These are phyloP conservation scores for Rhytidhysteron rufulum DNA, from an alignment of 2,329 filamentous ascomycete genomes.

Conservation along the genomic window DNA sequence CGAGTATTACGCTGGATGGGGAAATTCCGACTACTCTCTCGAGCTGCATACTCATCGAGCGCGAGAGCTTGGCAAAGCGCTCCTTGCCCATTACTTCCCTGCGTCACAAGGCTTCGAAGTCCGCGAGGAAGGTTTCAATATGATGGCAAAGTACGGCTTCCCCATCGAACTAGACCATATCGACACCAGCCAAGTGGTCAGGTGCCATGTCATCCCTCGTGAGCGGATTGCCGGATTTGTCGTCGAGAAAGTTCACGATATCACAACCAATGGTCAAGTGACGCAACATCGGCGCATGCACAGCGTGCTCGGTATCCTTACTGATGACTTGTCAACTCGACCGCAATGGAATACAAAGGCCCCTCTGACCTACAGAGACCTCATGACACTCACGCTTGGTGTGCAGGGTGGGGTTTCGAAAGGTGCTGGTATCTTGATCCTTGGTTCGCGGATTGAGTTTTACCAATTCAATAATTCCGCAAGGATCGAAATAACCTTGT, in stretches of 20 bases:
- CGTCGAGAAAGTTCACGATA: constrained; percentile 9
- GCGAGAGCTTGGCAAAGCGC: too few species aligned
- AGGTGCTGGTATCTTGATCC: constrained; percentile 20
- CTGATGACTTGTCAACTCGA: constrained; percentile 15
- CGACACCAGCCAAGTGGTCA: neutral
- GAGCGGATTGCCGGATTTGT: constrained; percentile 19
- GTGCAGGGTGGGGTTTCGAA: constrained; percentile 9
- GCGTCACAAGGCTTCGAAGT: constrained; percentile 15
- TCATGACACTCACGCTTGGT: constrained; percentile 17
- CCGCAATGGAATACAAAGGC: neutral
- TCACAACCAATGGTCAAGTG: neutral
- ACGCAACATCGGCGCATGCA: constrained; percentile 6
- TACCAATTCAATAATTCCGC: constrained; percentile 19
- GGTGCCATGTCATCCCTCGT: constrained; percentile 11
- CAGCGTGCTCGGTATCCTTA: constrained; percentile 20
- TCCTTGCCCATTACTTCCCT: constrained; percentile 23
- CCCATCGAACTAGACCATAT: constrained; percentile 1
- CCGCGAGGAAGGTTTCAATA: constrained; percentile 6
- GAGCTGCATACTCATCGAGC: too few species aligned
- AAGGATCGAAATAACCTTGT: too few species aligned
- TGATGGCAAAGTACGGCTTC: constrained; percentile 9
- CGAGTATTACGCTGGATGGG: too few species aligned
- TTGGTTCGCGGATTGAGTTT: constrained; percentile 21
- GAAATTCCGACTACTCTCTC: too few species aligned
- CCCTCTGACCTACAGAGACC: constrained; percentile 15